Conservation (phyloP, 768 basidiomycete genomes). For the Termitomyces sp. region DNA sequence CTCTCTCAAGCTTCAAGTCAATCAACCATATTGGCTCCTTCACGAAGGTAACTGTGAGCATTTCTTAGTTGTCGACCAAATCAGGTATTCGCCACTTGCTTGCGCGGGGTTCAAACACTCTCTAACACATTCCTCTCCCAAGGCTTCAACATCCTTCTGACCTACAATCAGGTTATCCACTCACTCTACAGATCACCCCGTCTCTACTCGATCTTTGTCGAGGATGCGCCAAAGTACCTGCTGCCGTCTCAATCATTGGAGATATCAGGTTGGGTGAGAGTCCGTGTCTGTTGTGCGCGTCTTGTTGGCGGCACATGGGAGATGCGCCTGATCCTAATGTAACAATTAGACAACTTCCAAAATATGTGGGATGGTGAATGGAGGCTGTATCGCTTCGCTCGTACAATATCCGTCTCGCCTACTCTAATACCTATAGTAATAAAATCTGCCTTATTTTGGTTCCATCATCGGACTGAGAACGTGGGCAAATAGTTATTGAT, state of each 20-base stretch:
- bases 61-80: conserved; percentile 67
- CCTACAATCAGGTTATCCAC: conserved; percentile 55
- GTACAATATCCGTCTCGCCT: background rate
- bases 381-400: background rate
- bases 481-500: background rate
- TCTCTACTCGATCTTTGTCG: conserved; percentile 60
- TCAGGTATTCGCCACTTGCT: conserved; percentile 44
- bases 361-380: conserved; percentile 22
- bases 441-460: too few relatives aligned
- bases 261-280: conserved; percentile 77
- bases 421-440: too few relatives aligned
- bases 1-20: conserved; percentile 56
- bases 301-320: conserved; percentile 76
- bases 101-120: background rate
- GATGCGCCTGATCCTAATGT: conserved; percentile 41
- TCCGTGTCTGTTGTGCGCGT: conserved; percentile 68
- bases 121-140: background rate
- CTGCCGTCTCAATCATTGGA: conserved; percentile 61
- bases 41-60: conserved; percentile 85
- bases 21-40: conserved; percentile 80
- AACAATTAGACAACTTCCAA: conserved; percentile 50
- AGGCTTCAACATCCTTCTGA: conserved; percentile 64
- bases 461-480: background rate
- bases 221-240: conserved; percentile 68
- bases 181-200: conserved; percentile 65